These are phyloP conservation scores for Ramularia endophylla DNA, from an alignment of 2,329 filamentous ascomycete genomes.

Conservation along the genomic window DNA sequence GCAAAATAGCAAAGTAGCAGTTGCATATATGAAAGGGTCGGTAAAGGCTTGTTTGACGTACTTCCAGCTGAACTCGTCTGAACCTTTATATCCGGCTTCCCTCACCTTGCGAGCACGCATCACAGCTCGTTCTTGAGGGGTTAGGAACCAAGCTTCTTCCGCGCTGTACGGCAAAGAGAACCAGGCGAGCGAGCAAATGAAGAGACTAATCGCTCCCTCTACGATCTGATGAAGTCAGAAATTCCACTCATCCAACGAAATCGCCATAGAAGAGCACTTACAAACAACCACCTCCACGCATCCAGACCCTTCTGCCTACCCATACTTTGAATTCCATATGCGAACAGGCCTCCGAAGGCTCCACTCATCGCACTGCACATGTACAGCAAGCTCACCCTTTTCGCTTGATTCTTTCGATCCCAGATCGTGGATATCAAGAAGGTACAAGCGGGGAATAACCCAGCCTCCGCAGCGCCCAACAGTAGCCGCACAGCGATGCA, in stretches of 20 bases:
- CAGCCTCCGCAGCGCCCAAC: slow-evolving; percentile 4
- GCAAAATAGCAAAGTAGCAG: slow-evolving; percentile 31
- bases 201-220: too few relatives aligned
- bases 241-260: too few relatives aligned
- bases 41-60: slow-evolving; percentile 26
- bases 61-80: slow-evolving; percentile 20
- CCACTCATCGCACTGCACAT: slow-evolving; percentile 4
- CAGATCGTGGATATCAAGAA: slow-evolving; percentile 8
- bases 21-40: slow-evolving; percentile 30
- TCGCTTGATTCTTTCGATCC: slow-evolving; percentile 8
- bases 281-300: too few relatives aligned
- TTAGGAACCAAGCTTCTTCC: too few relatives aligned
- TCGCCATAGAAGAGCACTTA: too few relatives aligned
- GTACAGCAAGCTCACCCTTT: slow-evolving; percentile 10
- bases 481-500: slow-evolving; percentile 6
- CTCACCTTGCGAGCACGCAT: too few relatives aligned
- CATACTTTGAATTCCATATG: slow-evolving; percentile 2
- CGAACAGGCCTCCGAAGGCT: slow-evolving; percentile 4
- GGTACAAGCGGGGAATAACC: slow-evolving; percentile 6
- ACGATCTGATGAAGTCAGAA: too few relatives aligned
- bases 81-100: too few relatives aligned
- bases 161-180: too few relatives aligned
- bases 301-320: slow-evolving; percentile 13
- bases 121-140: too few relatives aligned
- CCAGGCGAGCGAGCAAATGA: too few relatives aligned